phyloP scores from a whole-genome alignment of 179 eudicot species.

The Silene coronaria region DNA sequence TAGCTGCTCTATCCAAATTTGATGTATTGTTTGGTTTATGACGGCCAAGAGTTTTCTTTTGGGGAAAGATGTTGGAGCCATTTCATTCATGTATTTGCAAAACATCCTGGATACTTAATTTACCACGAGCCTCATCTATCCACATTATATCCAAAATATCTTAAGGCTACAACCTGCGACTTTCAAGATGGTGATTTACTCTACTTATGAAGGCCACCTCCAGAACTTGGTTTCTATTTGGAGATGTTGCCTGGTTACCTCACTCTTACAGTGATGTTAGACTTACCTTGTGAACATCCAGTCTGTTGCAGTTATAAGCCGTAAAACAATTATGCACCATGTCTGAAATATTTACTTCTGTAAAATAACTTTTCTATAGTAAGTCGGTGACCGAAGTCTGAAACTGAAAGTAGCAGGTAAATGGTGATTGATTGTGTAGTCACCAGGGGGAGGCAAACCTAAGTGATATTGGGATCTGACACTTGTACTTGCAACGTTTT shows the following conservation, averaged over 20 bases:
- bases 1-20: neutral
- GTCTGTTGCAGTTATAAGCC: neutral
- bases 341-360: neutral
- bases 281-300: neutral
- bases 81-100: neutral
- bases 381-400: neutral
- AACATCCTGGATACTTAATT: neutral
- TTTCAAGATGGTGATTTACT: conserved; percentile 1
- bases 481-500: too few species aligned
- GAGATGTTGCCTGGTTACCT: neutral
- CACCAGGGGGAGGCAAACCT: neutral
- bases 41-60: too few species aligned
- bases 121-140: neutral
- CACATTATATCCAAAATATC: neutral
- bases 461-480: neutral
- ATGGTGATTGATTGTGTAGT: neutral
- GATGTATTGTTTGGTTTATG: neutral
- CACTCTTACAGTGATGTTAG: neutral
- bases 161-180: neutral
- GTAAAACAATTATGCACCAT: neutral
- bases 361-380: neutral
- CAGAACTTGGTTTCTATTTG: neutral
- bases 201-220: neutral
- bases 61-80: neutral
- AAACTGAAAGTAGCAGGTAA: neutral